phyloP scores from a whole-genome alignment of 768 basidiomycete genomes.

The Pisolithus marmoratus region DNA sequence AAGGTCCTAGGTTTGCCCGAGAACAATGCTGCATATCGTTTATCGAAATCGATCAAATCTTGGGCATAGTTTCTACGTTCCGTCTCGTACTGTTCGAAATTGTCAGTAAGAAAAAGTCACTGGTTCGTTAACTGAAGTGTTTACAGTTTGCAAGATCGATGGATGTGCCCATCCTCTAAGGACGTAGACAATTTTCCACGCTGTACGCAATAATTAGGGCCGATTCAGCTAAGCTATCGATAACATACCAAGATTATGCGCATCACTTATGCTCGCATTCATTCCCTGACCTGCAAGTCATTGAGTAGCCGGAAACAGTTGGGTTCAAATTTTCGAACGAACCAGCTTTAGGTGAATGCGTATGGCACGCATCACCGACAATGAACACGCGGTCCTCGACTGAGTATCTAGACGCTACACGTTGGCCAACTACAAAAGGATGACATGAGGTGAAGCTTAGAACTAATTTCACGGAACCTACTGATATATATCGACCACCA shows the following conservation, averaged over 20 bases:
- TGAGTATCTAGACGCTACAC: conserved; percentile 61
- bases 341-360: conserved; percentile 65
- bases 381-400: conserved; percentile 64
- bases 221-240: not conserved
- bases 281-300: conserved; percentile 56
- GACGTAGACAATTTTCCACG: conserved; percentile 45
- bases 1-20: conserved; percentile 51
- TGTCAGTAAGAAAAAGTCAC: not conserved
- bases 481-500: conserved; percentile 76
- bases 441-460: not conserved
- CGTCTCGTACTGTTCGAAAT: conserved; percentile 48
- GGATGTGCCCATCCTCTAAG: conserved; percentile 37
- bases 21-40: conserved; percentile 53
- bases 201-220: conserved; percentile 11
- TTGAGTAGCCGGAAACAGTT: not conserved
- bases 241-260: conserved; percentile 51
- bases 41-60: conserved; percentile 70
- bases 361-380: conserved; percentile 71
- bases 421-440: conserved; percentile 56
- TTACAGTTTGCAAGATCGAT: conserved; percentile 36
- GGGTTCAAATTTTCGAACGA: not conserved
- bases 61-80: conserved; percentile 66
- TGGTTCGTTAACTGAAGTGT: conserved; percentile 3
- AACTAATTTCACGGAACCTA: conserved; percentile 24
- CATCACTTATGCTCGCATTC: too few relatives aligned